Conservation (phyloP, 371 early-diverging fungal species). For the Mucor sp. region DNA sequence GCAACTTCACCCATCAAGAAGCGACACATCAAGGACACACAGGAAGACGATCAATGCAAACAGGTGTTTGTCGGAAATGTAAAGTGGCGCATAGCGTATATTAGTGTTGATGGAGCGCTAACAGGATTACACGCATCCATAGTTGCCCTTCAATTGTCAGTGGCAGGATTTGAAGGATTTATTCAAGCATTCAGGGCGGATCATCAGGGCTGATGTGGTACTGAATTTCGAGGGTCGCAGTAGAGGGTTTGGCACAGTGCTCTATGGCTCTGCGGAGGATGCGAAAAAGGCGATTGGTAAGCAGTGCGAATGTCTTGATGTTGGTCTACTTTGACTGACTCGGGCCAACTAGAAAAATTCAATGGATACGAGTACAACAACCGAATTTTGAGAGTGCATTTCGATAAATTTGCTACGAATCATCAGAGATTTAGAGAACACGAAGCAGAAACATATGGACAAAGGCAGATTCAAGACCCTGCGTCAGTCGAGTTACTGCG, state of each 20-base stretch:
- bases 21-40: neutral
- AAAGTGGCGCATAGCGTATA: conserved; percentile 10
- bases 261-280: conserved; percentile 66
- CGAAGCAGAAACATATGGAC: neutral
- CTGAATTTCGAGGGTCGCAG: conserved; percentile 57
- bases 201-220: conserved; percentile 72
- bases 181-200: conserved; percentile 69
- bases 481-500: conserved; percentile 8
- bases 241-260: conserved; percentile 73
- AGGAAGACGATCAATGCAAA: conserved; percentile 5
- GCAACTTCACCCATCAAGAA: neutral
- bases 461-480: conserved; percentile 1
- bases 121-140: neutral
- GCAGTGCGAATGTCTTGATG: neutral
- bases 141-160: conserved; percentile 73
- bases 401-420: conserved; percentile 17
- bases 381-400: conserved; percentile 68
- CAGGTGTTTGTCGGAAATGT: conserved; percentile 73
- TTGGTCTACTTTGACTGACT: neutral
- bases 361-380: conserved; percentile 77
- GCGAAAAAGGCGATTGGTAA: conserved; percentile 71
- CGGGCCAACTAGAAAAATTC: conserved; percentile 40
- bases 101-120: neutral
- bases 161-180: conserved; percentile 85
- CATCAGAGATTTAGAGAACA: conserved; percentile 8